Evolutionary conservation across 2,329 filamentous ascomycete genomes (phyloP), one percentile per base, ranked within the genome.

Genomic region (Nigrospora oryzae): DNA sequence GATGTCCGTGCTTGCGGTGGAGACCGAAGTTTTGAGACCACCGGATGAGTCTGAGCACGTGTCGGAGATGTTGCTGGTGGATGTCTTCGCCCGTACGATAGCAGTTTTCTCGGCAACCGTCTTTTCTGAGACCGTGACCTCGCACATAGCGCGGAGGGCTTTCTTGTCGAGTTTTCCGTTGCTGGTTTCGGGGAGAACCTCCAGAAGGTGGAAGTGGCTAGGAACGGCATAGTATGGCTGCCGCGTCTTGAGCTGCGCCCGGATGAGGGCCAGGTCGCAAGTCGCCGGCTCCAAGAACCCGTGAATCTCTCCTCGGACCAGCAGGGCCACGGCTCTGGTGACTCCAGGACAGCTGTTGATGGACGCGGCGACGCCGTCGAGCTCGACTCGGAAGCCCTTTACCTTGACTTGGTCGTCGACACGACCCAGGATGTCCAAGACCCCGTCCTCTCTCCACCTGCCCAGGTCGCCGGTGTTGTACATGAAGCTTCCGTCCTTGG

Each of bases 361-460:
- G 12, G 70, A 69, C n/a, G 68, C 60, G 2, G 75, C 68, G 28
- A 81, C 70, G 33, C 77, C 74, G 45, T 80, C 77, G 11, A 81
- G 69, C 56, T 81, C 77, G 38, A 82, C 73, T 19, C 78, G 73
- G 55, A 81, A 80, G 8, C 77, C 77, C 61, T 79, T 77, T 54
- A 81, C 69, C 59, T 81, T 81, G 47, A 81, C 73, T 54, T 81
- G 78, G 48, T 81, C 77, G 51, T 82, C 78, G n/a, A 66, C 66
- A 33, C 77, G 70, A 4, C 78, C 77, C 32, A 78, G 67, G 17
- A 73, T 75, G 37, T 77, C 67, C 34, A 82, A 63, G 23, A 66
- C 68, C 11, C 78, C 77, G 51, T 77, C 70, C 2, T 63, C 55
- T 34, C 66, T 64, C 76, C 77, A 81, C 12, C 66, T 64, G 15